Percentiles rank a stretch among this genome's conserved stretches.
Conservation (phyloP, 768 basidiomycete species). For the Naganishia vaughanmartiniae region DNA sequence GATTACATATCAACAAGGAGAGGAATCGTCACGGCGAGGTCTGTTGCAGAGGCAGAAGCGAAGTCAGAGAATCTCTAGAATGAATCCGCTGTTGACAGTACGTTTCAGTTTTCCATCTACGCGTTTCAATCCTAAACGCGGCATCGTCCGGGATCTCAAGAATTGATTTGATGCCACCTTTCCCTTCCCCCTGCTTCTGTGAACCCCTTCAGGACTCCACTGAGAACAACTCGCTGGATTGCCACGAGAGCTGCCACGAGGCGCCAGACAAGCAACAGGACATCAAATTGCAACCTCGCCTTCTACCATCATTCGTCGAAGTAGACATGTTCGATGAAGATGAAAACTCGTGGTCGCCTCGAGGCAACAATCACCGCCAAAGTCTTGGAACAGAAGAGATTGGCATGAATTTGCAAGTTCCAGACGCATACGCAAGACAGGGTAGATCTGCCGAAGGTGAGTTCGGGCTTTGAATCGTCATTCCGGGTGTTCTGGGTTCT, state of each 20-base stretch:
- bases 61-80: conserved; percentile 6
- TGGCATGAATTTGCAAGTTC: neutral
- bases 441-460: neutral
- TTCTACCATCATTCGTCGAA: neutral
- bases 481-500: neutral
- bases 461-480: neutral
- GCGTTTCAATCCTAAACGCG: neutral
- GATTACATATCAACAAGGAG: neutral
- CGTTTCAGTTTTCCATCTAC: neutral
- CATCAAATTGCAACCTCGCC: neutral
- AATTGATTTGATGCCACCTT: too few species aligned
- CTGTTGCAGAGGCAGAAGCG: neutral
- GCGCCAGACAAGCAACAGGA: too few species aligned
- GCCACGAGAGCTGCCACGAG: too few species aligned
- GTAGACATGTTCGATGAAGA: neutral
- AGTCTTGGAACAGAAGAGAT: neutral
- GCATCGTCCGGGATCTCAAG: neutral
- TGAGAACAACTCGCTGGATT: too few species aligned
- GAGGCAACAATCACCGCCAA: neutral
- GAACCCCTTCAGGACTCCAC: neutral
- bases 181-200: neutral
- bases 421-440: neutral
- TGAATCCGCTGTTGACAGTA: neutral
- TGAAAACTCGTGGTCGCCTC: neutral
- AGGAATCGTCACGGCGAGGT: neutral